Evolutionary conservation across 2,329 filamentous ascomycete species (phyloP), one percentile per base, ranked within the genome.

Genomic region (Rugonectria rugulosa): DNA sequence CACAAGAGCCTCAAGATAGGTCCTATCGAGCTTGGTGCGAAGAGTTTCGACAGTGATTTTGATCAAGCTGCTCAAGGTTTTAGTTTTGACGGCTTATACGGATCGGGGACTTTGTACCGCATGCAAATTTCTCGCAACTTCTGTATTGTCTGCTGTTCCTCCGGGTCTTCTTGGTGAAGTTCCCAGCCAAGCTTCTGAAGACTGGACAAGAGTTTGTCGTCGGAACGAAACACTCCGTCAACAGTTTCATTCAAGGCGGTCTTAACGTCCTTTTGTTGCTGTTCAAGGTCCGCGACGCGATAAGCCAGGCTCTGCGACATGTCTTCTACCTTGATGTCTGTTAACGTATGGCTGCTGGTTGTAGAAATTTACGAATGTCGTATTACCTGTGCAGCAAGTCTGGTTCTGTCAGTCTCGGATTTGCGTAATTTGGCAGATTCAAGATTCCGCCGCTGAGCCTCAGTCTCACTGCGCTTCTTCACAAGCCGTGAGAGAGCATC

Each of bases 141-240:
- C 36, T 82, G 79, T 9, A 88, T 74, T 3, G 77, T 78, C 50
- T 79, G 72, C 38, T 82, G 75, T 43, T 86, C 81, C 8, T 83
- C 79, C 0, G 77, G 75, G 20, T 81, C 75, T 41, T 81, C 77
- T 5, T 77, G 76, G 9, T 84, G 77, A 4, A 90, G 77, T 61
- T 87, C 86, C 55, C 80, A 81, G 0, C 87, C 81, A 2, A 91
- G 78, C 61, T 88, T 89, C 66, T 89, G 85, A 3, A 91, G 74
- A 55, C 86, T 86, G 17, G 81, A 77, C 2, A 91, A 74, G 3
- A 90, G 76, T 57, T 83, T 85, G 66, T 91, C 87, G 56, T 91
- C 88, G 2, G 85, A 82, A 8, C 78, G 76, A 8, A 89, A 72
- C 10, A 83, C 70, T 14, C 74, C 75, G 19, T 79, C 77, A 0